A percentile compares a stretch with the other conserved stretches of the same genome.
Evolutionary conservation across 2,329 filamentous ascomycete species (phyloP).

Genomic region (Aureobasidium sp.): DNA sequence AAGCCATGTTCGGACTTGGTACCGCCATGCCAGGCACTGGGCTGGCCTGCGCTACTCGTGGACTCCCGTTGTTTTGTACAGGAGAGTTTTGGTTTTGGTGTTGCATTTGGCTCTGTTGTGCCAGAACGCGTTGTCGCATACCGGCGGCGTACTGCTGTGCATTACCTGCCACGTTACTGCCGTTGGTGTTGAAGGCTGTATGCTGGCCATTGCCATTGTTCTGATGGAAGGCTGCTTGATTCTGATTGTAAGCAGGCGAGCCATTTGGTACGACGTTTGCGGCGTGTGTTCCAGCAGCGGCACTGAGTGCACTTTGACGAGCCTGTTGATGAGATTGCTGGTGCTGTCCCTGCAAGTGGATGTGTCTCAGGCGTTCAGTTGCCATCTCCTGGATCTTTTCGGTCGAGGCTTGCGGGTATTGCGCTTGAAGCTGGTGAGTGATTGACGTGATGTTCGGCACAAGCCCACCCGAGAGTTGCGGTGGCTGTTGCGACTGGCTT

Average conservation of each 20-base stretch:
- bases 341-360: slow-evolving; percentile 20
- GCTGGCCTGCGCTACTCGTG: slow-evolving; percentile 18
- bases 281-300: slow-evolving; percentile 28
- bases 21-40: slow-evolving; percentile 17
- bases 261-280: slow-evolving; percentile 5
- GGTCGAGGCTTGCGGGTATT: slow-evolving; percentile 43
- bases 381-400: slow-evolving; percentile 49
- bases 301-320: slow-evolving; percentile 31
- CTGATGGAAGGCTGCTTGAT: slow-evolving; percentile 15
- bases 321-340: slow-evolving; percentile 23
- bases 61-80: slow-evolving; percentile 20
- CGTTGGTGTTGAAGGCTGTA: slow-evolving; percentile 9
- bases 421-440: slow-evolving; percentile 43
- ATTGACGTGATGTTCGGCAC: slow-evolving; percentile 48
- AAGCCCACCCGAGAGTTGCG: slow-evolving; percentile 45
- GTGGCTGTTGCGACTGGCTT: slow-evolving; percentile 27
- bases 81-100: neutral
- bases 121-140: slow-evolving; percentile 24
- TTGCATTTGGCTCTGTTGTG: slow-evolving; percentile 17
- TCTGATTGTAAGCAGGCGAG: slow-evolving; percentile 14
- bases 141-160: slow-evolving; percentile 24
- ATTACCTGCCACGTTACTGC: slow-evolving; percentile 15
- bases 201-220: slow-evolving; percentile 13
- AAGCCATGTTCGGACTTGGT: slow-evolving; percentile 23
- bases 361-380: slow-evolving; percentile 37